Evolutionary conservation across 768 basidiomycete genomes (phyloP).

Genomic region (Lentinula detonsa): DNA sequence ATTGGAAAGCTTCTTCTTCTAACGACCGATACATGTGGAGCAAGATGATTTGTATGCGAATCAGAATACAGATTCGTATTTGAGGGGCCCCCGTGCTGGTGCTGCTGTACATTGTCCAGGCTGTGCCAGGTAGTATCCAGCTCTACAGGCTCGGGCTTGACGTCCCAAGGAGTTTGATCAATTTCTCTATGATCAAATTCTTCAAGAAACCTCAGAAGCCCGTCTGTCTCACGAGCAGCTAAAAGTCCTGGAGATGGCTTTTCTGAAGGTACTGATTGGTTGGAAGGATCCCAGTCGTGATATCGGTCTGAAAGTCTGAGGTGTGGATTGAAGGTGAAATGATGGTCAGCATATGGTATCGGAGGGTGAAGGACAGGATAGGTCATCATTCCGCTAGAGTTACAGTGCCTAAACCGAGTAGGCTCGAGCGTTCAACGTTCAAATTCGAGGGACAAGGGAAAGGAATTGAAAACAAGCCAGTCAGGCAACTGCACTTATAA

Average conservation of each 20-base stretch:
- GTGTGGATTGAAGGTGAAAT: slow-evolving; percentile 64
- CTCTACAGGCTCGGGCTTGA: slow-evolving; percentile 5
- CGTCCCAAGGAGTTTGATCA: slow-evolving; percentile 20
- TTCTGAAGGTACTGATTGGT: slow-evolving; percentile 56
- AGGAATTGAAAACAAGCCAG: neutral
- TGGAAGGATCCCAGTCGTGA: neutral
- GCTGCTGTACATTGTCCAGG: neutral
- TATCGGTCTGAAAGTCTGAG: slow-evolving; percentile 26
- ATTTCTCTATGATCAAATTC: slow-evolving; percentile 67
- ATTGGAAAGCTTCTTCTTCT: slow-evolving; percentile 18
- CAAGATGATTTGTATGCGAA: slow-evolving; percentile 35
- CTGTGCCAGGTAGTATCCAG: neutral
- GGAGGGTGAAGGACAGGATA: slow-evolving; percentile 3
- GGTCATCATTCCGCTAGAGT: slow-evolving; percentile 1
- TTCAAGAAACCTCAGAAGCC: slow-evolving; percentile 79
- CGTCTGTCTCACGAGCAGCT: slow-evolving; percentile 69
- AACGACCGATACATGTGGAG: slow-evolving; percentile 34
- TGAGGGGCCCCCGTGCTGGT: neutral
- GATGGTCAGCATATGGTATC: slow-evolving; percentile 52
- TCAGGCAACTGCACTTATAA: neutral
- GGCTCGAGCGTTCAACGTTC: slow-evolving; percentile 4
- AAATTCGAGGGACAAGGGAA: neutral
- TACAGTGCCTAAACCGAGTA: neutral
- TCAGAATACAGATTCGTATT: slow-evolving; percentile 37
- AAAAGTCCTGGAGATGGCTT: slow-evolving; percentile 74